These are phyloP conservation scores for Flaveria trinervia DNA, from an alignment of 129 eudicot species.

Conservation along the genomic window DNA sequence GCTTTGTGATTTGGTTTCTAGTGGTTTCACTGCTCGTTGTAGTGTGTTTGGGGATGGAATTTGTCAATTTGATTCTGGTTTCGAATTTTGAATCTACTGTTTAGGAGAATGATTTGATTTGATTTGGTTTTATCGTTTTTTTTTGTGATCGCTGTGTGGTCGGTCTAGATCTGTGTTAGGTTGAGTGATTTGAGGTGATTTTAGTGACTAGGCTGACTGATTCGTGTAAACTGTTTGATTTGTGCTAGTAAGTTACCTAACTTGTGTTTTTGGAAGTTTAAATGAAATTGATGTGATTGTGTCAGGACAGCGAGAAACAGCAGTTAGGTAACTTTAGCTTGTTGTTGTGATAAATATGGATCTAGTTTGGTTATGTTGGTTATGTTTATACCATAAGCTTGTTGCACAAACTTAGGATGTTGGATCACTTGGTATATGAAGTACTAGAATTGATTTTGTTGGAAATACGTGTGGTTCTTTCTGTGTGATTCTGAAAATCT, in stretches of 20 bases:
- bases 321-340: not conserved
- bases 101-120: conserved; percentile 6
- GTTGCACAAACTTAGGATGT: conserved; percentile 9
- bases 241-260: not conserved
- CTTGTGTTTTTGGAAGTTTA: not conserved
- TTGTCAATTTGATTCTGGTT: not conserved
- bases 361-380: not conserved
- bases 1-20: conserved; percentile 15
- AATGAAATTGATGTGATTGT: conserved; percentile 9
- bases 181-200: conserved; percentile 16
- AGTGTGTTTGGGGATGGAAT: conserved; percentile 16
- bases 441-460: not conserved
- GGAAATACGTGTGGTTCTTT: not conserved
- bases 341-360: not conserved
- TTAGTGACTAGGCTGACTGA: conserved; percentile 13
- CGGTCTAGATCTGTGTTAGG: conserved; percentile 26
- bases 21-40: conserved; percentile 6
- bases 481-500: not conserved
- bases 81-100: conserved; percentile 5
- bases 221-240: not conserved
- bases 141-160: conserved; percentile 14
- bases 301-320: not conserved
- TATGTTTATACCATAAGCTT: conserved; percentile 12
- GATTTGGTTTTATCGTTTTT: not conserved
- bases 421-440: not conserved